phyloP scores from a whole-genome alignment of 805 yeast genomes.

The Candida arabinofermentans region DNA sequence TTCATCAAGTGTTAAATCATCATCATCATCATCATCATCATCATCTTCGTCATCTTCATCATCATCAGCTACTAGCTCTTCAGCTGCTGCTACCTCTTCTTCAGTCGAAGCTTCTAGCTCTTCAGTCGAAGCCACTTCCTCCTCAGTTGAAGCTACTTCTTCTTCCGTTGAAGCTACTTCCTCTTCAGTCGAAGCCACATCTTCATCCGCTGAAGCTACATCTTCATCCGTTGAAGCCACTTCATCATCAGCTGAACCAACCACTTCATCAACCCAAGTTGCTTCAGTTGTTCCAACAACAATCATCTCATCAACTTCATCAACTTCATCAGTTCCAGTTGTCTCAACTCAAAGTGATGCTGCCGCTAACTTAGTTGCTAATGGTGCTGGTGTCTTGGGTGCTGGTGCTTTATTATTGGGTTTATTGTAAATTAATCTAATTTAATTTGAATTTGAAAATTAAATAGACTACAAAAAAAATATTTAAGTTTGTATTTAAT shows the following conservation, averaged over 20 bases:
- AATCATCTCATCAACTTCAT: conserved; percentile 19
- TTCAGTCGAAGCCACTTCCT: conserved; percentile 30
- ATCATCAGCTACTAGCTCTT: conserved; percentile 24
- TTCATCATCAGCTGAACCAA: conserved; percentile 24
- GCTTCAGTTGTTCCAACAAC: conserved; percentile 3
- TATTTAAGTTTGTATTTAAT: no score
- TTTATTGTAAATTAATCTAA: conserved; percentile 13
- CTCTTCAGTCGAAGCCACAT: conserved; percentile 11
- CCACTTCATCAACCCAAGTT: conserved; percentile 18
- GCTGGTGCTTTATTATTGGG: conserved; percentile 19
- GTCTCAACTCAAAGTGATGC: conserved; percentile 22
- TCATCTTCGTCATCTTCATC: conserved; percentile 23
- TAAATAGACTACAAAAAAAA: background rate
- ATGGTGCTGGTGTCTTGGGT: conserved; percentile 26
- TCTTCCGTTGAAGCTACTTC: conserved; percentile 19
- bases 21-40: conserved; percentile 28
- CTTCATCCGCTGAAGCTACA: conserved; percentile 11
- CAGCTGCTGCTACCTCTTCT: conserved; percentile 21
- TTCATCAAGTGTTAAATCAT: conserved; percentile 29
- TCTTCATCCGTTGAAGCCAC: conserved; percentile 20
- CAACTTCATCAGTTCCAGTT: conserved; percentile 26
- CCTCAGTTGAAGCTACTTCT: conserved; percentile 27
- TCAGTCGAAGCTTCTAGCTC: conserved; percentile 19
- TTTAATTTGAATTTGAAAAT: conserved; percentile 13
- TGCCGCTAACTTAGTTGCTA: conserved; percentile 22